A percentile compares a stretch with the other conserved stretches of the same genome.
Conservation (phyloP, 2,329 filamentous ascomycete genomes). For the Aspergillus texensis region DNA sequence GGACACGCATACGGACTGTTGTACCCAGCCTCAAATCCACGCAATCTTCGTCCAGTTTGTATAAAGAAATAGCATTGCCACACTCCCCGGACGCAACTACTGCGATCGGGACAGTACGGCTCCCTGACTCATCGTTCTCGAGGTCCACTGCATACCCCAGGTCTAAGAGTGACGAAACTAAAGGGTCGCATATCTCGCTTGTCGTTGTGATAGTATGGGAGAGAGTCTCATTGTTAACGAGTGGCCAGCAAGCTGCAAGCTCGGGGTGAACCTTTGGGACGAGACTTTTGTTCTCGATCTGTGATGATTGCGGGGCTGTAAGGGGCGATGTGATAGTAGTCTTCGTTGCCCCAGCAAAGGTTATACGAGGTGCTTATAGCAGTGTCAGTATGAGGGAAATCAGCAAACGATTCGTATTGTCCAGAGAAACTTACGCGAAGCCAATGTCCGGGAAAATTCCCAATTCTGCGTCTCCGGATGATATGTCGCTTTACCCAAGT, state of each 20-base stretch:
- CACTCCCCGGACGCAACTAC: constrained; percentile 46
- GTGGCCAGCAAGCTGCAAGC: constrained; percentile 37
- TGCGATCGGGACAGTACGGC: constrained; percentile 38
- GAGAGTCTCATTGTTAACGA: constrained; percentile 31
- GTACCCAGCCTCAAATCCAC: constrained; percentile 24
- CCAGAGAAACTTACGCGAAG: constrained; percentile 26
- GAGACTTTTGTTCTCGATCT: constrained; percentile 23
- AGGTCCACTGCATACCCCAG: constrained; percentile 52
- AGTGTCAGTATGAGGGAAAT: not conserved
- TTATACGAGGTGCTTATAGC: constrained; percentile 25
- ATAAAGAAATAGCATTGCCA: constrained; percentile 52
- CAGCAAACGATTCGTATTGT: not conserved
- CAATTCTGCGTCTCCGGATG: constrained; percentile 50
- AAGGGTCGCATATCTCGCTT: constrained; percentile 37
- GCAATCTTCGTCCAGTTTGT: constrained; percentile 35
- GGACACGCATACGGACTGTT: constrained; percentile 38
- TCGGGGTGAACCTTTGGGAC: constrained; percentile 38
- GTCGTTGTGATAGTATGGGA: constrained; percentile 36
- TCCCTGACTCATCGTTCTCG: constrained; percentile 28
- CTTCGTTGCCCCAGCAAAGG: constrained; percentile 35
- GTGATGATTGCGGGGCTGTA: constrained; percentile 15
- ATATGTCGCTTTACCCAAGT: constrained; percentile 57
- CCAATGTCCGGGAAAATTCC: constrained; percentile 49
- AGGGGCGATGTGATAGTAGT: constrained; percentile 29
- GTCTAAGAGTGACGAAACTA: constrained; percentile 48